phyloP scores from a whole-genome alignment of 1,284 basidiomycete genomes.

The Agaricales sp. region DNA sequence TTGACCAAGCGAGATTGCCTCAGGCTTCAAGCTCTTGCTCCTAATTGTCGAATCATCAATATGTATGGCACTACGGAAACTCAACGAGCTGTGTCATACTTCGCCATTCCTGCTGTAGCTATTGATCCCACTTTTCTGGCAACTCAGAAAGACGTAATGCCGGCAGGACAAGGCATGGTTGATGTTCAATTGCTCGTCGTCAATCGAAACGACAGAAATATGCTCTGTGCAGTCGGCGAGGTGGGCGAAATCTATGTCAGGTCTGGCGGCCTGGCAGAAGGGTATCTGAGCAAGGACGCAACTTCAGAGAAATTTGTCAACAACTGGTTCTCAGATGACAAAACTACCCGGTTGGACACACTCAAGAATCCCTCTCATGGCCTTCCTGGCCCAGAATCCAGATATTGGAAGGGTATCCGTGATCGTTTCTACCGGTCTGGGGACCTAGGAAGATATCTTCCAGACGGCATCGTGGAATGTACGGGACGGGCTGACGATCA shows the following conservation, averaged over 20 bases:
- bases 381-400: conserved; percentile 59
- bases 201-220: conserved; percentile 82
- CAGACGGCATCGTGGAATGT: conserved; percentile 93
- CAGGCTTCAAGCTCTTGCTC: conserved; percentile 87
- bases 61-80: conserved; percentile 99
- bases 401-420: conserved; percentile 93
- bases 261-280: conserved; percentile 92
- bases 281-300: conserved; percentile 82
- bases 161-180: conserved; percentile 95
- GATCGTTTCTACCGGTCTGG: conserved; percentile 98
- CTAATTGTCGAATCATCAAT: conserved; percentile 93
- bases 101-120: conserved; percentile 82
- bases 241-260: conserved; percentile 99
- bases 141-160: conserved; percentile 97
- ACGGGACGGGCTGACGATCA: conserved; percentile 98
- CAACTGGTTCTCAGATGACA: conserved; percentile 77
- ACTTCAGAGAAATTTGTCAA: conserved; percentile 85
- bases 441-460: conserved; percentile 91
- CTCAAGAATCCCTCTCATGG: conserved; percentile 48
- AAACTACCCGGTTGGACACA: conserved; percentile 54
- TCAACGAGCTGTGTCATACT: conserved; percentile 97
- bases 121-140: conserved; percentile 85
- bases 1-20: conserved; percentile 98
- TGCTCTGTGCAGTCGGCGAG: conserved; percentile 93
- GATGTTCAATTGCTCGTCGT: conserved; percentile 97